These are phyloP conservation scores for Dendrobium nobile DNA, from an alignment of 106 monocot genomes.

Conservation along the genomic window DNA sequence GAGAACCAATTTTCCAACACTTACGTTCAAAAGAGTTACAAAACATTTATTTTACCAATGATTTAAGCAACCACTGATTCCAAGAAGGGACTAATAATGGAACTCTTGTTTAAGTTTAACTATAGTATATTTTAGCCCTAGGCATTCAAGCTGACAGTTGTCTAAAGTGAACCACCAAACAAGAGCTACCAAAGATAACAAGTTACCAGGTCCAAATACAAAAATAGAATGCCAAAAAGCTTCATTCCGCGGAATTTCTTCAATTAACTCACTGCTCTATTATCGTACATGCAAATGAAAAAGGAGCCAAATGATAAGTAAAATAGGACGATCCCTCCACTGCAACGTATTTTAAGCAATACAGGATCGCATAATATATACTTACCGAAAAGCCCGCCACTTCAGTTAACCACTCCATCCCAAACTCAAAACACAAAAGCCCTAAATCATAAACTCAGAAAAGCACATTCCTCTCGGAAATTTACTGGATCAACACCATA, in stretches of 20 bases:
- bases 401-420: neutral
- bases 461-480: neutral
- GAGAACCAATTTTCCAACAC: neutral
- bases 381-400: neutral
- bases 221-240: neutral
- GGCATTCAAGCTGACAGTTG: neutral
- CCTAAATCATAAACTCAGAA: neutral
- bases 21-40: neutral
- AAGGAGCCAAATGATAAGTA: neutral
- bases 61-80: neutral
- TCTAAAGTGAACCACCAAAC: neutral
- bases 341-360: neutral
- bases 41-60: neutral
- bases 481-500: neutral
- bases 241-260: neutral
- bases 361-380: neutral
- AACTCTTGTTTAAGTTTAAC: neutral
- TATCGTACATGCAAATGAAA: neutral
- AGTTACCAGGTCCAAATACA: neutral
- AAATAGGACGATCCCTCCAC: neutral
- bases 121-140: neutral
- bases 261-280: neutral
- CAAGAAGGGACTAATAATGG: neutral
- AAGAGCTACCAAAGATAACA: no score
- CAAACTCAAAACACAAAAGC: neutral